Evolutionary conservation across 2,329 filamentous ascomycete species (phyloP), one percentile per base, ranked within the genome.

Genomic region (Sporothrix brasiliensis): DNA sequence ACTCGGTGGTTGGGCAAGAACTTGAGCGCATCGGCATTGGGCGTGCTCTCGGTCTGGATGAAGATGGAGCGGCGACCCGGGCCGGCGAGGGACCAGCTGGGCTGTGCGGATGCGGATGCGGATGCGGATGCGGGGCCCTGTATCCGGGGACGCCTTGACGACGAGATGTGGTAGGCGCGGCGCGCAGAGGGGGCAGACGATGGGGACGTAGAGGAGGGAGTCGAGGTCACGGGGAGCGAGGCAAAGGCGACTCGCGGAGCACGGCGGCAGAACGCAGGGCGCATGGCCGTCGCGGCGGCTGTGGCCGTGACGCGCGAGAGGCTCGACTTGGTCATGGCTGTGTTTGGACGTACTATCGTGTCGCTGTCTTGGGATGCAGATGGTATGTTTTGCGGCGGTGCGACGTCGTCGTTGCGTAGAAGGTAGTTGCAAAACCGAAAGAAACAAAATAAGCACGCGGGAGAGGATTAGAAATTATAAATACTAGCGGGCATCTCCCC

Each of bases 1-100:
- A 99, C 89, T 52, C 87, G 88, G 80, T 93, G 89, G 81, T 97
- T 97, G 1, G 95, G 95, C 52, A 96, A 87, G 82, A 99, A 99
- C 83, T 99, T 99, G 77, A 98, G 86, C 47, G 93, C 94, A 83
- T 98, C 93, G n/a, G 89, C 85, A 81, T 99, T 99, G 34, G 95
- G 95, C 1, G 95, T 99, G 74, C 87, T 88, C 78, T 98, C 94
- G 5, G 94, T 98, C 82, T 99, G 95, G 78, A 99, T 99, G 84
- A 98, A 99, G 80, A 99, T 97, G 30, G 89, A 93, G 74, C 94
- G 90, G 72, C 79, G 79, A 66, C 82, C 81, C 69, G 77, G 77
- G 41, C 79, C 74, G 68, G 56, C 72, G 27, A 72, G 69, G 16
- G 71, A 54, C 65, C 70, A 65, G 67, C 70, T 71, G 30, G 69